Conservation (phyloP, 208 protist species). For the Trypanosoma caninum region DNA sequence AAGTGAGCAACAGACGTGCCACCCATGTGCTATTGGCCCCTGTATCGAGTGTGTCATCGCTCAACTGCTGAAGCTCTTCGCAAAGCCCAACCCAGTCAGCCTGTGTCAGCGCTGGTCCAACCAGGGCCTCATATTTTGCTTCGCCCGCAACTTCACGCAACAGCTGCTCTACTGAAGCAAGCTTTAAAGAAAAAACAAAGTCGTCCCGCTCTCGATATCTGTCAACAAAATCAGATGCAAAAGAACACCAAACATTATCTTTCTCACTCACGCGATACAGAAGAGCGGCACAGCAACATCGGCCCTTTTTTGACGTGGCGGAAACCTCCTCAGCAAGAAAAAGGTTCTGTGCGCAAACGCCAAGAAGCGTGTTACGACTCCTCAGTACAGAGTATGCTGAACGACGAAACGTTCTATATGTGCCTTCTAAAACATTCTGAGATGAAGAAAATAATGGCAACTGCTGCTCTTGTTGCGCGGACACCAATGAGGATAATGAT, state of each 20-base stretch:
- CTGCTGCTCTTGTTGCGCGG: too few species aligned
- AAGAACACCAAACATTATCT: background rate
- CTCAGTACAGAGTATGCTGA: constrained; percentile 68
- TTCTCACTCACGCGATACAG: constrained; percentile 18
- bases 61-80: constrained; percentile 21
- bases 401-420: constrained; percentile 23
- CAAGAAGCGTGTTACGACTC: constrained; percentile 31
- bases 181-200: constrained; percentile 65
- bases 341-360: constrained; percentile 38
- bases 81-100: constrained; percentile 32
- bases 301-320: constrained; percentile 2
- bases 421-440: background rate
- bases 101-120: constrained; percentile 21
- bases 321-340: constrained; percentile 7
- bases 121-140: constrained; percentile 25
- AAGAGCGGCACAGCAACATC: constrained; percentile 36
- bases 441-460: background rate
- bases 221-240: constrained; percentile 4
- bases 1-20: constrained; percentile 50
- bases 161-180: constrained; percentile 31
- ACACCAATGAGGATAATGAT: too few species aligned
- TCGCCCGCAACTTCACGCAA: constrained; percentile 20
- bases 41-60: background rate
- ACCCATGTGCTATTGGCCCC: constrained; percentile 18
- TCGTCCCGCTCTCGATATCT: constrained; percentile 36